A percentile compares a stretch with the other conserved stretches of the same genome.
These are phyloP conservation scores for Mrakia blollopis DNA, from an alignment of 768 basidiomycete genomes.

Conservation along the genomic window DNA sequence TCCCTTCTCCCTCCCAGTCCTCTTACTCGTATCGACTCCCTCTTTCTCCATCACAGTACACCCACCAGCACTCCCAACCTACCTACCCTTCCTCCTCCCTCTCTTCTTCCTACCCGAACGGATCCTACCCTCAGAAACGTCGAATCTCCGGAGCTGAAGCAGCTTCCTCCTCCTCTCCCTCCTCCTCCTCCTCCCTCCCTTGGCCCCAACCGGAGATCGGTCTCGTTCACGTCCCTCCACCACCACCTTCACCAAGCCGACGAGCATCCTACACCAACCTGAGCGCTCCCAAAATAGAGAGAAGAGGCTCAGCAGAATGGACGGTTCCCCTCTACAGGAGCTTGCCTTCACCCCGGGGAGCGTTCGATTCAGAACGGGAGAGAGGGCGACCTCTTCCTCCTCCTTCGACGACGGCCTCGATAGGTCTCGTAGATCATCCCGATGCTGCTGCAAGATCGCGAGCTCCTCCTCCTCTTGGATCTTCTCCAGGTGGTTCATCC, in stretches of 20 bases:
- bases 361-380: not conserved
- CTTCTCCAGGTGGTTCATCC: not conserved
- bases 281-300: too few relatives aligned
- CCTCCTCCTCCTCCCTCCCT: not conserved
- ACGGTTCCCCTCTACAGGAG: not conserved
- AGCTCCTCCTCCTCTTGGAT: not conserved
- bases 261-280: not conserved
- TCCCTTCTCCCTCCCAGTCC: not conserved
- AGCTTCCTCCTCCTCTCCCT: not conserved
- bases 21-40: not conserved
- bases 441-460: not conserved
- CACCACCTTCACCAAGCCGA: not conserved
- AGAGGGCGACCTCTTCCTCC: not conserved
- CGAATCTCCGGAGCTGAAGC: not conserved
- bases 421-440: not conserved
- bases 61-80: not conserved
- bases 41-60: not conserved
- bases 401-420: not conserved
- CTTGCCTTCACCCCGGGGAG: not conserved
- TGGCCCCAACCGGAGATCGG: not conserved
- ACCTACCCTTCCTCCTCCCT: not conserved
- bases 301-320: slow-evolving; percentile 4
- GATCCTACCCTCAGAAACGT: not conserved
- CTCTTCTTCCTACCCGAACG: not conserved
- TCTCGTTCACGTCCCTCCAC: not conserved